phyloP scores from a whole-genome alignment of 768 basidiomycete genomes.

The Auriscalpium microsporum region DNA sequence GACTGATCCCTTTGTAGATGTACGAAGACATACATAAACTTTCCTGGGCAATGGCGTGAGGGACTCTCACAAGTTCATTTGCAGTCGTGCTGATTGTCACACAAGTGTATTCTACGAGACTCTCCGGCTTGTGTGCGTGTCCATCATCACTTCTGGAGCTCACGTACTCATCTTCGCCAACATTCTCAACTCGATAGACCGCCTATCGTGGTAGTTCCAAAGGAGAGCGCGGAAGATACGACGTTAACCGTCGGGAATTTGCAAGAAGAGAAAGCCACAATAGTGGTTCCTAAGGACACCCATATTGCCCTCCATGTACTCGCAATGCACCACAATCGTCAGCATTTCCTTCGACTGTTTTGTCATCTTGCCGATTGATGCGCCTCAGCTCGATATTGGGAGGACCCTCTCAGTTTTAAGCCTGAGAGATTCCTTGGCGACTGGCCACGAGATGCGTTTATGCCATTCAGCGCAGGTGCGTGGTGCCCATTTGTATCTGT shows the following conservation, averaged over 20 bases:
- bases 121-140: slow-evolving; percentile 29
- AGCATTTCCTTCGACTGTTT: background rate
- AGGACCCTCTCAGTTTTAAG: slow-evolving; percentile 40
- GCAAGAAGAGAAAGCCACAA: too few species aligned
- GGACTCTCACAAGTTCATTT: background rate
- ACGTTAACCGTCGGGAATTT: slow-evolving; percentile 25
- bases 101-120: slow-evolving; percentile 43
- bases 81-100: background rate
- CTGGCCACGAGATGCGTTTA: slow-evolving; percentile 25
- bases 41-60: slow-evolving; percentile 13
- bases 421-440: slow-evolving; percentile 27
- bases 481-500: background rate
- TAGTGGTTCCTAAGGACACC: slow-evolving; percentile 38
- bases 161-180: background rate
- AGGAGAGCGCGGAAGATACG: slow-evolving; percentile 39
- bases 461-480: slow-evolving; percentile 23
- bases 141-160: too few species aligned
- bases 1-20: too few species aligned
- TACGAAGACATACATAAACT: slow-evolving; percentile 17
- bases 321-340: slow-evolving; percentile 50
- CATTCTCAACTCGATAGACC: background rate
- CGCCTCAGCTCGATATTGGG: slow-evolving; percentile 48
- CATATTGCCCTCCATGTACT: slow-evolving; percentile 29
- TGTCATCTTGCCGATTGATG: background rate
- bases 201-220: slow-evolving; percentile 31